These are phyloP conservation scores for Podosphaera aphanis DNA, from an alignment of 2,329 filamentous ascomycete species.

Conservation along the genomic window DNA sequence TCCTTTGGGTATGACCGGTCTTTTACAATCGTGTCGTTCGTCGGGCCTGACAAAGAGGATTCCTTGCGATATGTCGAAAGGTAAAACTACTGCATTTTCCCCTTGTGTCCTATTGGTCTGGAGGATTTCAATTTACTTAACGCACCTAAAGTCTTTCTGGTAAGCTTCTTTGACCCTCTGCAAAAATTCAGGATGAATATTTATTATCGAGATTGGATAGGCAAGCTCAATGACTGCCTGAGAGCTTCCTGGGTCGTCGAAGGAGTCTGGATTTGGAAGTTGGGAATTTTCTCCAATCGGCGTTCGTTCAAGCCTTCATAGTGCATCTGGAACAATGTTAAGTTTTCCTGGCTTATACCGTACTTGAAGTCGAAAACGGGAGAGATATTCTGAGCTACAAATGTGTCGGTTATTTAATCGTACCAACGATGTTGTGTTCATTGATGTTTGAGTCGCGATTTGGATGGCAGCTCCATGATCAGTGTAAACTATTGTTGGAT, in stretches of 20 bases:
- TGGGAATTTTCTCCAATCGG: no score
- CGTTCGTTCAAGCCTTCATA: neutral
- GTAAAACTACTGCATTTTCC: neutral
- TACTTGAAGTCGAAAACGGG: neutral
- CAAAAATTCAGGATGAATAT: no score
- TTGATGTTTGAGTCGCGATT: neutral
- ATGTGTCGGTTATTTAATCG: neutral
- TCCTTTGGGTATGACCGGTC: constrained; percentile 1
- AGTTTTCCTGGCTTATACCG: neutral
- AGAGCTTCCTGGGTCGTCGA: no score
- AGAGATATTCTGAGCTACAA: neutral
- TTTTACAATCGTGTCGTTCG: neutral
- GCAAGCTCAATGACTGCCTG: no score
- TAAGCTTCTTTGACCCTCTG: no score
- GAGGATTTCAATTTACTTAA: neutral
- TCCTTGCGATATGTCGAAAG: neutral
- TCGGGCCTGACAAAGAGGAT: neutral
- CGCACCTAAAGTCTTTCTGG: no score
- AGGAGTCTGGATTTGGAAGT: no score
- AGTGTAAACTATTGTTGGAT: neutral
- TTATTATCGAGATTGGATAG: no score
- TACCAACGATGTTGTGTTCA: neutral
- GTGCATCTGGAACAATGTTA: neutral
- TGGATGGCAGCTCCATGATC: neutral
- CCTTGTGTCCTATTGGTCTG: neutral